Evolutionary conservation across 441 rosid species (phyloP), one percentile per base, ranked within the genome.

Genomic region (Populus tomentosa): DNA sequence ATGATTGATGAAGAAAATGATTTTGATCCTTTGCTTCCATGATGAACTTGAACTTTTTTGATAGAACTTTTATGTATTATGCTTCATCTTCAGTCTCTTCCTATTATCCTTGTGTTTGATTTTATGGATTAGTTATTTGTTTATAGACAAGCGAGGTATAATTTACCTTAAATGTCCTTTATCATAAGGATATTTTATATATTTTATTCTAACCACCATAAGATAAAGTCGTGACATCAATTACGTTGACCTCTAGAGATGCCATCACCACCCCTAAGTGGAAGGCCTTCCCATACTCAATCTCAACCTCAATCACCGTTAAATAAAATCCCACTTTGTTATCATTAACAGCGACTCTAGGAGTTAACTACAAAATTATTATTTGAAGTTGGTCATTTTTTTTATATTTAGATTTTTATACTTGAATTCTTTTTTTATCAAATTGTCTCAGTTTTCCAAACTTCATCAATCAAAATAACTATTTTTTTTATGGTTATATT

Each of bases 151-250:
- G 86, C 78, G 78, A 70, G 70, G 78, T 20, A 67, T 62, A 62
- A 79, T 67, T 76, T 85, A 89, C 87, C 85, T 85, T 66, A 59
- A 26, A 75, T 61, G 30, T 70, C 50, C 32, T 38, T 72, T 78
- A 80, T 68, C 66, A 75, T 67, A 53, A 53, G 63, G 46, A 7
- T 66, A 64, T 77, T 65, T 42, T 18, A n/a, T 35, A 53, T 32
- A 10, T 18, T 67, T 72, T 75, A 78, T 74, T 78, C 68, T 79
- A 81, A 68, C 82, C 83, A 85, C 93, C 87, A 89, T 85, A 83
- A 79, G 88, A 85, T 82, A 65, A 64, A 80, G 89, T 87, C 90
- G 86, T 83, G 90, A 90, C 92, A 92, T 93, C 94, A 90, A 90
- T 88, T 65, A 69, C 80, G 90, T 93, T 93, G 92, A 93, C 96